A percentile compares a stretch with the other conserved stretches of the same genome.
Conservation (phyloP, 345 rosid species). For the Brassica cretica region DNA sequence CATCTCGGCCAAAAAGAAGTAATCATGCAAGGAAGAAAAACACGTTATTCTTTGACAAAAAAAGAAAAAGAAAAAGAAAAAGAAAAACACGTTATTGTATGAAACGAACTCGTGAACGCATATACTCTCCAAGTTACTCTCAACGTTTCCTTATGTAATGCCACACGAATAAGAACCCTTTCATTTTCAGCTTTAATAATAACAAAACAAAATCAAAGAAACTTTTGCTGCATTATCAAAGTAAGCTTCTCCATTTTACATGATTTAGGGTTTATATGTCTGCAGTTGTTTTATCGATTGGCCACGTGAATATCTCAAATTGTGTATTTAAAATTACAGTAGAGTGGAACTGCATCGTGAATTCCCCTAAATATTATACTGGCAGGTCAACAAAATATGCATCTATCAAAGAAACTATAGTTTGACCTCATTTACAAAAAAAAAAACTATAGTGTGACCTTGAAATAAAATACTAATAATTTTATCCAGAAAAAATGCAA, state of each 20-base stretch:
- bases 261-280: not conserved
- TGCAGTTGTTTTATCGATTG: not conserved
- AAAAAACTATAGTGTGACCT: not conserved
- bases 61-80: not conserved
- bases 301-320: not conserved
- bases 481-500: not conserved
- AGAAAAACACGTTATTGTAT: conserved; percentile 27
- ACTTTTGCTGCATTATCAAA: not conserved
- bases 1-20: not conserved
- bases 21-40: conserved; percentile 3
- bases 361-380: not conserved
- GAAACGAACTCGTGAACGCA: conserved; percentile 11
- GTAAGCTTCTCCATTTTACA: not conserved
- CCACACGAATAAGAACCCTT: conserved; percentile 22
- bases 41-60: conserved; percentile 18
- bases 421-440: not conserved
- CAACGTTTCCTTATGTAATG: not conserved
- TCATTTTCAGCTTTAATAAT: conserved; percentile 8
- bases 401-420: not conserved
- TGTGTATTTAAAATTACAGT: not conserved
- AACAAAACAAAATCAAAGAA: not conserved
- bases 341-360: not conserved
- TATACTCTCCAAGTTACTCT: not conserved
- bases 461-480: not conserved
- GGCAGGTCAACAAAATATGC: not conserved